Evolutionary conservation across 352 stramenopile genomes (phyloP).

Genomic region (Nothophytophthora sp.): DNA sequence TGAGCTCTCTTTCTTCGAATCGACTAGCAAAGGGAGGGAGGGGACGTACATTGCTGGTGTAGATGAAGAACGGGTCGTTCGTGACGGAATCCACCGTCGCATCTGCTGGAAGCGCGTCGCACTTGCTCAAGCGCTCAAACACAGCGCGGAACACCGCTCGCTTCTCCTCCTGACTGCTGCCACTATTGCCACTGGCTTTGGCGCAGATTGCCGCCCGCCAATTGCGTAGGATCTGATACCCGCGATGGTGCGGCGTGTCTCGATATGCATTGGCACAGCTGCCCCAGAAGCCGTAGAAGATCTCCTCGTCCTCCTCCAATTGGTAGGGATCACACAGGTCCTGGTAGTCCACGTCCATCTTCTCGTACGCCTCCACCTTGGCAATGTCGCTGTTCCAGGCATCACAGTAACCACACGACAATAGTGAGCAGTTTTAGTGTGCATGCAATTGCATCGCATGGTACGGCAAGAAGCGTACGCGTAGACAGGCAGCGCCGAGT

Average conservation of each 20-base stretch:
- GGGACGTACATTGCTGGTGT: conserved; percentile 88
- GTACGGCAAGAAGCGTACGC: conserved; percentile 38
- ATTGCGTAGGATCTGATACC: conserved; percentile 66
- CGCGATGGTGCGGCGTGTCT: conserved; percentile 72
- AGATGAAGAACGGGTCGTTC: conserved; percentile 87
- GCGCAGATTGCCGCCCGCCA: conserved; percentile 41
- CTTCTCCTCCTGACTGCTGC: conserved; percentile 10
- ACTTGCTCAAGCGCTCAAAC: conserved; percentile 40
- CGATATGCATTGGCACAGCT: conserved; percentile 89
- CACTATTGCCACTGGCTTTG: conserved; percentile 19
- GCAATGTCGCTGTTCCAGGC: conserved; percentile 72
- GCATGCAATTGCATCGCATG: not conserved
- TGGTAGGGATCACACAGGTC: conserved; percentile 89
- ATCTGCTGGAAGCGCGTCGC: conserved; percentile 26
- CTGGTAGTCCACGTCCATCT: conserved; percentile 84
- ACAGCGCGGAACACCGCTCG: conserved; percentile 29
- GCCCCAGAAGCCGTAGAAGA: conserved; percentile 94
- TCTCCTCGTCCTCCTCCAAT: conserved; percentile 71
- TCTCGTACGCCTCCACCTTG: conserved; percentile 76
- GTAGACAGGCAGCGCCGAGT: conserved; percentile 90
- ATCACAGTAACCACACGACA: conserved; percentile 5
- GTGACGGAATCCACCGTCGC: conserved; percentile 35
- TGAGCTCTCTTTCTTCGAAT: not conserved
- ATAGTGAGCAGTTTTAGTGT: not conserved
- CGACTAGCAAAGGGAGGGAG: not conserved